Evolutionary conservation across 2,329 filamentous ascomycete genomes (phyloP).

Genomic region (Colletotrichum tropicicola): DNA sequence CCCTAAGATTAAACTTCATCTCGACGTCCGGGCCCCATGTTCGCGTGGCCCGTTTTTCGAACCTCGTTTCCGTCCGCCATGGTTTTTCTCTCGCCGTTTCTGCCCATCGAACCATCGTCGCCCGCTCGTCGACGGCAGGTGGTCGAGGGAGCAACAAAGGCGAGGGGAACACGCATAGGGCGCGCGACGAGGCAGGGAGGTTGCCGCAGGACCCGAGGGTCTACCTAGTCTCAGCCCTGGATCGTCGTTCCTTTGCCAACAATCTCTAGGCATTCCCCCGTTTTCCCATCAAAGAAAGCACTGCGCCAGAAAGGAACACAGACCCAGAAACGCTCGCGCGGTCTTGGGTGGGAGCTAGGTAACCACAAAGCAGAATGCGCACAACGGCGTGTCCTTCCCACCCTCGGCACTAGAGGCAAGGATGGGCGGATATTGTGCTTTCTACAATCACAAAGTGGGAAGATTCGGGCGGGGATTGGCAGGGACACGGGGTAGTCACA

Average conservation of each 20-base stretch:
- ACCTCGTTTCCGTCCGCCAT: slow-evolving; percentile 19
- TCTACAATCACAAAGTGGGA: slow-evolving; percentile 6
- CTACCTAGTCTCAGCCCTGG: slow-evolving; percentile 9
- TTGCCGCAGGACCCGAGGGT: background rate
- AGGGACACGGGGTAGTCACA: background rate
- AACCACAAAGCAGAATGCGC: slow-evolving; percentile 10
- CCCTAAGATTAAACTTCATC: slow-evolving; percentile 28
- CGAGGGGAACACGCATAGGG: background rate
- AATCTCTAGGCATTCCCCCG: slow-evolving; percentile 21
- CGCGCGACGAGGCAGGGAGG: background rate
- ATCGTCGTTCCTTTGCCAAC: slow-evolving; percentile 17
- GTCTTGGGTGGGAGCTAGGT: background rate
- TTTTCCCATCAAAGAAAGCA: background rate
- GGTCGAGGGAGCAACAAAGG: background rate
- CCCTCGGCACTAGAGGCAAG: no score
- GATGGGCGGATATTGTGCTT: background rate
- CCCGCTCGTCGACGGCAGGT: background rate
- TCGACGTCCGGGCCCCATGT: slow-evolving; percentile 26
- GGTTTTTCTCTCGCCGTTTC: background rate
- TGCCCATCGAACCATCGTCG: background rate
- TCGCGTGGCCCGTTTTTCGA: slow-evolving; percentile 15
- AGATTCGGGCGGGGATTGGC: background rate
- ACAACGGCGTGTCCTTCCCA: slow-evolving; percentile 8
- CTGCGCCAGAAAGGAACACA: no score
- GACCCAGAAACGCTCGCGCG: slow-evolving; percentile 4